These are phyloP conservation scores for Cutaneotrichosporon mucoides DNA, from an alignment of 1,284 basidiomycete species.

Conservation along the genomic window DNA sequence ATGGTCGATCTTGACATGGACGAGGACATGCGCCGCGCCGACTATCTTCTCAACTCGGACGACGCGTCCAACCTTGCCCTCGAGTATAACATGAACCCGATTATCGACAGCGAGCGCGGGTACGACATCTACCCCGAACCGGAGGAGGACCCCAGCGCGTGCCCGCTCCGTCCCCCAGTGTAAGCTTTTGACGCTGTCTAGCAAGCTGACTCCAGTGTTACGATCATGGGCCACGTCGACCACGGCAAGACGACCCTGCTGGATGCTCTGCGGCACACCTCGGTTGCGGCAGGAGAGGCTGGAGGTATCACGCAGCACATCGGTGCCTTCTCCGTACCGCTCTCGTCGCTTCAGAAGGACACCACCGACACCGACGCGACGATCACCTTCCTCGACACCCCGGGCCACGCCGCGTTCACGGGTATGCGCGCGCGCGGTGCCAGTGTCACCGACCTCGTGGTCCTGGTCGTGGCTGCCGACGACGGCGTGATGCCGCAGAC, in stretches of 20 bases:
- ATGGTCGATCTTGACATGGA: conserved; percentile 41
- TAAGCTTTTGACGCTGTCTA: neutral
- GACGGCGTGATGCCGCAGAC: conserved; percentile 99
- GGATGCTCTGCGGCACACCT: conserved; percentile 84
- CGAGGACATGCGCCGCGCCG: conserved; percentile 38
- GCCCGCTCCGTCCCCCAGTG: conserved; percentile 5
- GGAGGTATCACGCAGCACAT: conserved; percentile 99
- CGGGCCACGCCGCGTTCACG: conserved; percentile 97
- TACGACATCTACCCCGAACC: conserved; percentile 81
- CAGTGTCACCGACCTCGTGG: conserved; percentile 89
- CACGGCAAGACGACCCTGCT: conserved; percentile 98
- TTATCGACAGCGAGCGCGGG: conserved; percentile 81
- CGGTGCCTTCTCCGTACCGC: conserved; percentile 91
- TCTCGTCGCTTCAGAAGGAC: conserved; percentile 52
- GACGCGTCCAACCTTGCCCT: conserved; percentile 80
- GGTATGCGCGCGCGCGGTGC: conserved; percentile 96
- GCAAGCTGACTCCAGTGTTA: conserved; percentile 64
- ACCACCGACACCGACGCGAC: conserved; percentile 47
- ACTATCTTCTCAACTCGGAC: conserved; percentile 68
- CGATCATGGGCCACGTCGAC: conserved; percentile 98
- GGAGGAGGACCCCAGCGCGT: neutral
- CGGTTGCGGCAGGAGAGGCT: conserved; percentile 89
- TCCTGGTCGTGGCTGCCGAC: conserved; percentile 97
- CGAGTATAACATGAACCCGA: conserved; percentile 78
- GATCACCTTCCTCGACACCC: conserved; percentile 97